Conservation (phyloP, 176 grass and related monocot genomes). For the Paspalum notatum region DNA sequence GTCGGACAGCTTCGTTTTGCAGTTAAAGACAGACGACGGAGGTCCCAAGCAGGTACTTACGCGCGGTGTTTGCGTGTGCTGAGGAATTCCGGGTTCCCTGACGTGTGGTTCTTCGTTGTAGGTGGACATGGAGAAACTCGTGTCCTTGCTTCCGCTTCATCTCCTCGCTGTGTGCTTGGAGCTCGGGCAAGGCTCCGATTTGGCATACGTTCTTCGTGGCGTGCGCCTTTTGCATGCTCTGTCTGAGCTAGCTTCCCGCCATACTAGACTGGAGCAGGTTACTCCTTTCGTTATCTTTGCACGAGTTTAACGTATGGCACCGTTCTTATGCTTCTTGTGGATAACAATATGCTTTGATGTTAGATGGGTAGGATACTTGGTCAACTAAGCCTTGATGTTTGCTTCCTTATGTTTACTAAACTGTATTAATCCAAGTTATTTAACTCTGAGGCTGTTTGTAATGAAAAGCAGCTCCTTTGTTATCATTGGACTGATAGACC, state of each 20-base stretch:
- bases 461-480: background rate
- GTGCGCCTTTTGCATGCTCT: constrained; percentile 78
- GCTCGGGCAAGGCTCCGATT: constrained; percentile 54
- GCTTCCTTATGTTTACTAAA: too few relatives aligned
- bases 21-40: constrained; percentile 61
- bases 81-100: background rate
- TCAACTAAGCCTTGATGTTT: too few relatives aligned
- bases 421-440: background rate
- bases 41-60: constrained; percentile 58
- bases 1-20: constrained; percentile 74
- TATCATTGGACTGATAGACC: background rate
- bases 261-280: constrained; percentile 93
- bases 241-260: constrained; percentile 76
- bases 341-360: background rate
- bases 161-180: constrained; percentile 80
- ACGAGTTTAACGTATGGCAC: background rate
- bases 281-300: background rate
- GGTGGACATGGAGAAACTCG: constrained; percentile 91
- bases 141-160: constrained; percentile 72
- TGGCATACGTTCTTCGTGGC: constrained; percentile 79
- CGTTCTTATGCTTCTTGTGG: constrained; percentile 21
- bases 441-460: background rate
- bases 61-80: constrained; percentile 21
- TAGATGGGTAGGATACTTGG: too few relatives aligned
- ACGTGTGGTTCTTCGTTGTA: constrained; percentile 37